Percentiles rank a stretch among this genome's conserved stretches.
phyloP scores from a whole-genome alignment of 768 basidiomycete species.

The Tylopilus intermedius region DNA sequence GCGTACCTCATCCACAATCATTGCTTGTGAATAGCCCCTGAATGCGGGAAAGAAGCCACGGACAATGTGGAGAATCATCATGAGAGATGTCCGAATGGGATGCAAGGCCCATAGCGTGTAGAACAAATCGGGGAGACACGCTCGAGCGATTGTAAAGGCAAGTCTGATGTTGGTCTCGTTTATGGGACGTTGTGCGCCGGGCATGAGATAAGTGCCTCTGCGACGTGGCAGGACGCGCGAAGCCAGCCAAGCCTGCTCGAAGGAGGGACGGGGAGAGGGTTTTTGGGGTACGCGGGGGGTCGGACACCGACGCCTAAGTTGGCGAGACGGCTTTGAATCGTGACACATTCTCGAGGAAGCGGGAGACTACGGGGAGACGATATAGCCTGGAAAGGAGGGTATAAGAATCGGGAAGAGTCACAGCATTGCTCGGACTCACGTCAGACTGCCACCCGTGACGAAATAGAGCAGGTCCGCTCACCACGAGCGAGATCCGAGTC shows the following conservation, averaged over 20 bases:
- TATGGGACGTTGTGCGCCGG: slow-evolving; percentile 68
- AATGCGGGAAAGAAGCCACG: slow-evolving; percentile 78
- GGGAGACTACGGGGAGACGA: slow-evolving; percentile 13
- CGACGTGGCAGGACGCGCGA: slow-evolving; percentile 49
- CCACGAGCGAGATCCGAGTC: slow-evolving; percentile 29
- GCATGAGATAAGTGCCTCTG: slow-evolving; percentile 44
- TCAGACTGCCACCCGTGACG: slow-evolving; percentile 21
- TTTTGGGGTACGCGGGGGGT: slow-evolving; percentile 2
- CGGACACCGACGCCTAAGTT: slow-evolving; percentile 18
- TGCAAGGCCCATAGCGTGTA: slow-evolving; percentile 49
- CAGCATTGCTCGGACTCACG: slow-evolving; percentile 32
- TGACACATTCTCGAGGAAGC: slow-evolving; percentile 22
- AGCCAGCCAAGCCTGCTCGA: slow-evolving; percentile 51
- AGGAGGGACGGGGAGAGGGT: slow-evolving; percentile 6
- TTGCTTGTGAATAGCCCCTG: slow-evolving; percentile 80
- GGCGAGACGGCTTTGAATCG: slow-evolving; percentile 19
- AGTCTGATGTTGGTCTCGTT: slow-evolving; percentile 51
- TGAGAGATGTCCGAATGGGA: slow-evolving; percentile 63
- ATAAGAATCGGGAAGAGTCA: slow-evolving; percentile 29
- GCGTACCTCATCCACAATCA: slow-evolving; percentile 79
- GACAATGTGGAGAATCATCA: slow-evolving; percentile 65
- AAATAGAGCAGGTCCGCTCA: slow-evolving; percentile 22
- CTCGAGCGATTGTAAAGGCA: slow-evolving; percentile 50
- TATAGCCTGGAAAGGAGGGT: slow-evolving; percentile 18
- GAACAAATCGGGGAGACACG: slow-evolving; percentile 54